These are phyloP conservation scores for Solanum ahanhuiri DNA, from an alignment of 257 asterid species.

Conservation along the genomic window DNA sequence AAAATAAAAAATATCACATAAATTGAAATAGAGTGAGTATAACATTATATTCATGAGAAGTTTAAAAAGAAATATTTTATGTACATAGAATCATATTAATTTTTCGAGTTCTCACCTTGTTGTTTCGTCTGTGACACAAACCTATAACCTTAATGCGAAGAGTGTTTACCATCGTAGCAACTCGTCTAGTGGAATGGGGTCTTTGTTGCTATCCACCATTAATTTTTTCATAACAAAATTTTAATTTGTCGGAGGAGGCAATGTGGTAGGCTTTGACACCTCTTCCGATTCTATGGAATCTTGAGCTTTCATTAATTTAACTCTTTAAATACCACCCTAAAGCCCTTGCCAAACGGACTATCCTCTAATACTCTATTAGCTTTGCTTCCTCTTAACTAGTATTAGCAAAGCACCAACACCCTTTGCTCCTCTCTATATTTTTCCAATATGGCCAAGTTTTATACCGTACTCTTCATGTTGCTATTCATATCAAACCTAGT, in stretches of 20 bases:
- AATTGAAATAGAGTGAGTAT: neutral
- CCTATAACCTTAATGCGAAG: neutral
- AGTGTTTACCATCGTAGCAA: neutral
- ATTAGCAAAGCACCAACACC: neutral
- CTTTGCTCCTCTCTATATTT: neutral
- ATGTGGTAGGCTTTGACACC: neutral
- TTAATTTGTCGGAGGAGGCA: neutral
- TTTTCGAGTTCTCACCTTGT: neutral
- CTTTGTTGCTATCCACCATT: neutral
- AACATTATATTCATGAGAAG: neutral
- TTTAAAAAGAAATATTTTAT: neutral
- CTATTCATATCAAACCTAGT: conserved; percentile 19
- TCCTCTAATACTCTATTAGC: neutral
- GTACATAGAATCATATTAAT: neutral
- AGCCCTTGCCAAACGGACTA: neutral
- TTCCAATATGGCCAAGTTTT: conserved; percentile 15
- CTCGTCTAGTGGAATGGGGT: too few species aligned
- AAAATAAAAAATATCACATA: neutral
- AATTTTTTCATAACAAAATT: neutral
- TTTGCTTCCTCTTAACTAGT: neutral
- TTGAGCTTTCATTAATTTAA: conserved; percentile 7
- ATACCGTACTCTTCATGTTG: conserved; percentile 10
- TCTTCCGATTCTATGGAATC: conserved; percentile 29
- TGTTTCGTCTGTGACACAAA: neutral
- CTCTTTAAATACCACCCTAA: conserved; percentile 25